Conservation (phyloP, 2,329 filamentous ascomycete genomes). For the Fusarium pseudonygamai region DNA sequence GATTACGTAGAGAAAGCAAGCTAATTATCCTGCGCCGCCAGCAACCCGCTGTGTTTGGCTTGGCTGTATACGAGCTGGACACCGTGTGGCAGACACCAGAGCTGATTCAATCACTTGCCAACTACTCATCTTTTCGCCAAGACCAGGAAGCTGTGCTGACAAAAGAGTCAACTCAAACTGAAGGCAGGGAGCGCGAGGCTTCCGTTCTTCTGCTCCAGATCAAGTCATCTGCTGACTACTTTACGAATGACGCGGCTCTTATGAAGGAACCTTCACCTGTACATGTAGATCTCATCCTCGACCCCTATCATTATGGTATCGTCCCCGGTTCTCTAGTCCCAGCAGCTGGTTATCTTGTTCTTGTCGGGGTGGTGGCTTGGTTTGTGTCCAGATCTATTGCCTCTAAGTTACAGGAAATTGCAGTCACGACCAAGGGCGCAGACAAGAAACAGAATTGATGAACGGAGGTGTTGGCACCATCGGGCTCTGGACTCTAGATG, state of each 20-base stretch:
- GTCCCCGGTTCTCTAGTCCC: constrained; percentile 81
- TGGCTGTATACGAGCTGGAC: constrained; percentile 71
- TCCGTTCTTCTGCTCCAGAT: constrained; percentile 79
- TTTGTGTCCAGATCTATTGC: constrained; percentile 52
- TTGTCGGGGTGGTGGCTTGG: constrained; percentile 64
- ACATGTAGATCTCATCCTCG: constrained; percentile 82
- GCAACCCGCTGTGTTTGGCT: constrained; percentile 85
- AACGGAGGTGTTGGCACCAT: constrained; percentile 16
- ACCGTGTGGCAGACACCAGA: constrained; percentile 69
- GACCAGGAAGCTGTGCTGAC: constrained; percentile 15
- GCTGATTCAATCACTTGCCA: constrained; percentile 71
- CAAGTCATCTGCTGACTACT: constrained; percentile 84
- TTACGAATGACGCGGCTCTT: constrained; percentile 74
- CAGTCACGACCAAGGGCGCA: constrained; percentile 34
- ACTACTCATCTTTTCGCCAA: constrained; percentile 66
- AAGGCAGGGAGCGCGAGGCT: constrained; percentile 39
- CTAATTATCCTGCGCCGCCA: constrained; percentile 50
- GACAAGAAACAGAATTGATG: constrained; percentile 52
- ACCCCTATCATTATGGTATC: constrained; percentile 83
- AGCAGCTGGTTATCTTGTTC: constrained; percentile 73
- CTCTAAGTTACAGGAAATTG: constrained; percentile 43
- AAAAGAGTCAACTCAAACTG: constrained; percentile 1
- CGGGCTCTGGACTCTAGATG: constrained; percentile 22
- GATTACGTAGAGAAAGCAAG: neutral
- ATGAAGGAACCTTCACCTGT: constrained; percentile 82